Evolutionary conservation across 331 rosid genomes (phyloP).

Genomic region (Malus hybrid): DNA sequence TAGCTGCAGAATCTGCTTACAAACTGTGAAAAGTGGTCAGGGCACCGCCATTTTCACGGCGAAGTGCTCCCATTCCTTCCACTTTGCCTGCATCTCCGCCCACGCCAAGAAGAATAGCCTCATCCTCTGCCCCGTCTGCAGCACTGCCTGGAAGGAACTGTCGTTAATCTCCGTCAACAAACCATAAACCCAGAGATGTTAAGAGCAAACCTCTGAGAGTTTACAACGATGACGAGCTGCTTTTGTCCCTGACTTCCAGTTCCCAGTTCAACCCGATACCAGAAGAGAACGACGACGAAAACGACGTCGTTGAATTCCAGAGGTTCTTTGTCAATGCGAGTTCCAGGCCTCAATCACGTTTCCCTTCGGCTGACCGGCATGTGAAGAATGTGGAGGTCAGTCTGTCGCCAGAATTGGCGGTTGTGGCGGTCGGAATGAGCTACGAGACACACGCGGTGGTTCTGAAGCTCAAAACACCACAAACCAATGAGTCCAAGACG

Average conservation of each 20-base stretch:
- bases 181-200: slow-evolving; percentile 13
- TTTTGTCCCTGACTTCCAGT: slow-evolving; percentile 56
- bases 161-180: slow-evolving; percentile 48
- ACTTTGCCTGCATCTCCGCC: slow-evolving; percentile 72
- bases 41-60: slow-evolving; percentile 97
- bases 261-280: slow-evolving; percentile 83
- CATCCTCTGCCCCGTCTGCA: slow-evolving; percentile 71
- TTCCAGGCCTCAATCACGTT: neutral
- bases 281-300: slow-evolving; percentile 68
- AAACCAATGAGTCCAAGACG: neutral
- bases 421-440: slow-evolving; percentile 52
- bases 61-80: slow-evolving; percentile 89
- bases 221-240: slow-evolving; percentile 86
- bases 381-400: slow-evolving; percentile 32
- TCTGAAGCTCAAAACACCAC: slow-evolving; percentile 57
- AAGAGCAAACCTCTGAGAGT: slow-evolving; percentile 45
- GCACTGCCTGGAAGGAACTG: slow-evolving; percentile 66
- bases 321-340: slow-evolving; percentile 48
- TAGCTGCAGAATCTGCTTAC: slow-evolving; percentile 85
- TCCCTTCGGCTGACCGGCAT: neutral
- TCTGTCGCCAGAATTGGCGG: slow-evolving; percentile 66
- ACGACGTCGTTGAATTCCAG: slow-evolving; percentile 44
- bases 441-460: slow-evolving; percentile 65
- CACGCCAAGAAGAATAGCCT: slow-evolving; percentile 51
- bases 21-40: slow-evolving; percentile 74